These are phyloP conservation scores for Phialophora chinensis DNA, from an alignment of 2,329 filamentous ascomycete genomes.

Conservation along the genomic window DNA sequence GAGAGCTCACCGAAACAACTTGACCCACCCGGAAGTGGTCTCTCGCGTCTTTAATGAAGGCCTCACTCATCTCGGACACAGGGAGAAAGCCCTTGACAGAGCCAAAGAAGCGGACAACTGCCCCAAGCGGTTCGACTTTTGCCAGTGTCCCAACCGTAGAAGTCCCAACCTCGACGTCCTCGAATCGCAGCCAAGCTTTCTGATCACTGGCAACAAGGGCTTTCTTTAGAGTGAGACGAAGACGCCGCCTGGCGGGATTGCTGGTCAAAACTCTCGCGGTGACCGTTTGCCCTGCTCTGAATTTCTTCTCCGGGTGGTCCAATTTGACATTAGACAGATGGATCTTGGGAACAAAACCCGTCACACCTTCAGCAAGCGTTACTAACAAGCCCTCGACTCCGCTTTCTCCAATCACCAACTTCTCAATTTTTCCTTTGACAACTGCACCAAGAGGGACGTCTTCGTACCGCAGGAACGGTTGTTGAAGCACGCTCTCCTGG, in stretches of 20 bases:
- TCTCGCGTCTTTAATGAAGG: constrained; percentile 85
- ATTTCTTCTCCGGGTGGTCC: constrained; percentile 95
- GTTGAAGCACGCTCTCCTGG: constrained; percentile 79
- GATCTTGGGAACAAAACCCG: constrained; percentile 83
- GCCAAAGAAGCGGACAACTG: constrained; percentile 91
- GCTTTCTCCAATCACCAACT: constrained; percentile 76
- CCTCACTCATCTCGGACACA: constrained; percentile 96
- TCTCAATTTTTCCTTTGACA: constrained; percentile 83
- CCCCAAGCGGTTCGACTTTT: constrained; percentile 77
- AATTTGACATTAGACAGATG: constrained; percentile 88
- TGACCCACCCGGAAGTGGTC: constrained; percentile 91
- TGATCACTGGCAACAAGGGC: constrained; percentile 88
- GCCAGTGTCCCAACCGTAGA: constrained; percentile 87
- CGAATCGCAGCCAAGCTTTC: constrained; percentile 76
- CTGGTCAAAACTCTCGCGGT: constrained; percentile 85
- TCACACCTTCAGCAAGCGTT: constrained; percentile 83
- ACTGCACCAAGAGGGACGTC: constrained; percentile 83
- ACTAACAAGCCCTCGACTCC: constrained; percentile 83
- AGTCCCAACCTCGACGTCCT: constrained; percentile 73
- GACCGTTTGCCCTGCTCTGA: constrained; percentile 81
- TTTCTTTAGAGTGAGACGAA: constrained; percentile 93
- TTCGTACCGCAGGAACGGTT: constrained; percentile 88
- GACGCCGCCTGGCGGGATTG: constrained; percentile 74
- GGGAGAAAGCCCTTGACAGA: constrained; percentile 83
- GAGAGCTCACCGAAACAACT: constrained; percentile 86